These are phyloP conservation scores for Apiotrichum montevideense DNA, from an alignment of 1,284 basidiomycete genomes.

Conservation along the genomic window DNA sequence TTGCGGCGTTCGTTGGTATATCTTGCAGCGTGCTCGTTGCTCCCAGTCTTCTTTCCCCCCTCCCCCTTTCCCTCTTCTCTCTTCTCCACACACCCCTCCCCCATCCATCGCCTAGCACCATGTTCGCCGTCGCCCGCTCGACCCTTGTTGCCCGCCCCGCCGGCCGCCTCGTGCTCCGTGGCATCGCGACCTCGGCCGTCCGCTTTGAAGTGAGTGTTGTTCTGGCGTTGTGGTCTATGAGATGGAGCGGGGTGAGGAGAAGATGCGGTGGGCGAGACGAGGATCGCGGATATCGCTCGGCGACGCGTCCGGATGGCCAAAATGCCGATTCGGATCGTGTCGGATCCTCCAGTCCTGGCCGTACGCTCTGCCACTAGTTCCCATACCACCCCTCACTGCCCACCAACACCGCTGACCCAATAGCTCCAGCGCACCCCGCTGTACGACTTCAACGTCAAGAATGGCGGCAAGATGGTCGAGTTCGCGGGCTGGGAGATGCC, in stretches of 20 bases:
- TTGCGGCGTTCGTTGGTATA: background rate
- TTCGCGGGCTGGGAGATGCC: conserved; percentile 98
- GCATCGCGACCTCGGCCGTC: conserved; percentile 15
- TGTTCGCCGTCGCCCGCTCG: conserved; percentile 14
- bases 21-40: background rate
- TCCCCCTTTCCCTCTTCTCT: background rate
- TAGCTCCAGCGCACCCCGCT: conserved; percentile 64
- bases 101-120: background rate
- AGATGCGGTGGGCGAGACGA: too few relatives aligned
- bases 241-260: background rate
- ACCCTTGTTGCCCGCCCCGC: conserved; percentile 2
- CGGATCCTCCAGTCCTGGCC: too few relatives aligned
- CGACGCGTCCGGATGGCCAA: too few relatives aligned
- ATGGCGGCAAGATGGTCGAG: conserved; percentile 91
- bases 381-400: too few relatives aligned
- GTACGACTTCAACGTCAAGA: conserved; percentile 80
- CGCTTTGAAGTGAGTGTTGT: conserved; percentile 14
- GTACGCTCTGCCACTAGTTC: background rate
- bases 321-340: too few relatives aligned
- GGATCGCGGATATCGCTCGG: too few relatives aligned
- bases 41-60: background rate
- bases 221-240: background rate
- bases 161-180: conserved; percentile 16
- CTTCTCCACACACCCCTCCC: background rate
- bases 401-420: background rate